phyloP scores from a whole-genome alignment of 345 rosid genomes.

The Heritiera littoralis region DNA sequence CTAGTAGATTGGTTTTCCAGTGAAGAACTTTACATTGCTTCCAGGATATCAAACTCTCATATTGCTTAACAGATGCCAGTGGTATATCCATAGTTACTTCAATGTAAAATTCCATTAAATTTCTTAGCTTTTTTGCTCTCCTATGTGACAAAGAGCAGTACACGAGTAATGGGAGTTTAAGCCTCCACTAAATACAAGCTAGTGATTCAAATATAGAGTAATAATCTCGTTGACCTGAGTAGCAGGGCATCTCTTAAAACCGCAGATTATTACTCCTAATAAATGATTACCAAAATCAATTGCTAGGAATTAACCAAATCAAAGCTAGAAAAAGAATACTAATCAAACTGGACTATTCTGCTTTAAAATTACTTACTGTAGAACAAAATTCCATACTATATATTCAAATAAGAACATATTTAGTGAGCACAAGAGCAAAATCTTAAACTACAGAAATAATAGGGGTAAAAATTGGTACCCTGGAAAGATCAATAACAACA shows the following conservation, averaged over 20 bases:
- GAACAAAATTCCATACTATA: background rate
- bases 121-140: background rate
- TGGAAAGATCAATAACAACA: constrained; percentile 79
- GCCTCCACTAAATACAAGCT: background rate
- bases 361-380: background rate
- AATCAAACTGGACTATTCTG: background rate
- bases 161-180: background rate
- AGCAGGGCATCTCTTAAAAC: background rate
- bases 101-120: background rate
- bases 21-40: constrained; percentile 9
- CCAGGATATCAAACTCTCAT: background rate
- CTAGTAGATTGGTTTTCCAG: background rate
- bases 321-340: background rate
- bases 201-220: background rate
- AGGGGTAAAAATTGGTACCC: constrained; percentile 39
- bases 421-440: background rate
- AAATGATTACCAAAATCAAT: background rate
- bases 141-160: background rate
- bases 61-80: constrained; percentile 8
- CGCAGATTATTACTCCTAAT: background rate
- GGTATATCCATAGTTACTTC: background rate
- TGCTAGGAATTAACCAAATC: constrained; percentile 1
- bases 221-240: background rate
- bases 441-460: background rate
- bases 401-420: background rate